Evolutionary conservation across 495 filamentous ascomycete species (phyloP), one percentile per base, ranked within the genome.

Genomic region (Trichoderma asperelloides): DNA sequence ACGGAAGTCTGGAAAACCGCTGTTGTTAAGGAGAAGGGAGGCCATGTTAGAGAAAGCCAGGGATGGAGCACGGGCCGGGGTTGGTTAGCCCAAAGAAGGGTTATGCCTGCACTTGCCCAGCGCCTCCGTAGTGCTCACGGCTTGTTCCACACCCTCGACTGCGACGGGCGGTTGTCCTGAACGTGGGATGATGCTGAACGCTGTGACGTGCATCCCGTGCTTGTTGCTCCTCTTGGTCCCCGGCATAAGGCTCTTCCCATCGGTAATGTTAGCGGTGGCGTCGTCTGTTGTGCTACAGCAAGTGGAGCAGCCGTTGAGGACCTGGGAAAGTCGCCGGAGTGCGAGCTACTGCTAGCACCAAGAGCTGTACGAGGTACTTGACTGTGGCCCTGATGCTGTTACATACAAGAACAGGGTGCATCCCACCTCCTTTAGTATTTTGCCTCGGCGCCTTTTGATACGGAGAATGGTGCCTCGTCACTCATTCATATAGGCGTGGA

Each of bases 231-330:
- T 25, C n/a, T 16, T 47, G 13, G 55, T 60, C 55, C 55, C 55
- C 55, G 55, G 55, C 55, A 60, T 60, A 25, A 60, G 55, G 55
- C 55, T 60, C 55, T 13, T 25, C 55, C 55, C 55, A 60, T 60
- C 55, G 55, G 55, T 60, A 60, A 28, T 60, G 55, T 25, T 60
- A 60, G 55, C 55, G 55, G 55, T 60, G 55, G 55, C 55, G 55
- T 60, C 55, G 23, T 27, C 55, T 27, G 12, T 60, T 30, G 55
- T 30, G 55, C 27, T 16, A 9, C 5, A 60, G 9, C 3, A 13
- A 25, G 55, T 60, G 55, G 55, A 60, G 55, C 49, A 23, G 49
- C 49, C 49, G 49, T 55, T 60, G 27, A 60, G n/a, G n/a, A n/a
- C n/a, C n/a, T n/a, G n/a, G n/a, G n/a, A n/a, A n/a, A 25, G 55